phyloP scores from a whole-genome alignment of 306 rosid species.

The Quercus mongolica region DNA sequence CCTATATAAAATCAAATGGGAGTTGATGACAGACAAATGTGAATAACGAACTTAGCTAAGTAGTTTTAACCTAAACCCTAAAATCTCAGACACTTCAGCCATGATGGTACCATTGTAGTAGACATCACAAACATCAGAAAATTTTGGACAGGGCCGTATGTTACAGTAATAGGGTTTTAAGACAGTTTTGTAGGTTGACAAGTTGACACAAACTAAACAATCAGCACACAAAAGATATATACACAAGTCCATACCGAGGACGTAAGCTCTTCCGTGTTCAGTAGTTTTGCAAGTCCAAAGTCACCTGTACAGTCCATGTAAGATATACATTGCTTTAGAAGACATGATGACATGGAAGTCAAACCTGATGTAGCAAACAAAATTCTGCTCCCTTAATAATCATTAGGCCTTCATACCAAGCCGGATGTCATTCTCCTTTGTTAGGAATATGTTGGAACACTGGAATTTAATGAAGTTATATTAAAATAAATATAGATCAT shows the following conservation, averaged over 20 bases:
- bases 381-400: constrained; percentile 14
- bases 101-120: not conserved
- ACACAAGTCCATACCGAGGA: constrained; percentile 56
- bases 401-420: constrained; percentile 56
- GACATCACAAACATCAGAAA: constrained; percentile 10
- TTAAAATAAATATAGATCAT: constrained; percentile 23
- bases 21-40: constrained; percentile 4
- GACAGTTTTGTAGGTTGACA: not conserved
- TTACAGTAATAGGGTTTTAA: not conserved
- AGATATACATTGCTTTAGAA: constrained; percentile 24
- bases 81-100: constrained; percentile 5
- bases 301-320: constrained; percentile 61
- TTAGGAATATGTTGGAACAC: constrained; percentile 94
- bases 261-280: constrained; percentile 64
- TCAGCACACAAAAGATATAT: constrained; percentile 13
- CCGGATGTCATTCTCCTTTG: constrained; percentile 72
- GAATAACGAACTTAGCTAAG: constrained; percentile 17
- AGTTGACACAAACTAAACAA: not conserved
- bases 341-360: constrained; percentile 24
- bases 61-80: constrained; percentile 9
- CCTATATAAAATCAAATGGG: constrained; percentile 46
- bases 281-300: constrained; percentile 94
- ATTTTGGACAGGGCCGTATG: not conserved
- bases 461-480: constrained; percentile 38
- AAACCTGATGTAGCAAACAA: constrained; percentile 17